Evolutionary conservation across 345 rosid genomes (phyloP).

Genomic region (Sonneratia caseolaris): DNA sequence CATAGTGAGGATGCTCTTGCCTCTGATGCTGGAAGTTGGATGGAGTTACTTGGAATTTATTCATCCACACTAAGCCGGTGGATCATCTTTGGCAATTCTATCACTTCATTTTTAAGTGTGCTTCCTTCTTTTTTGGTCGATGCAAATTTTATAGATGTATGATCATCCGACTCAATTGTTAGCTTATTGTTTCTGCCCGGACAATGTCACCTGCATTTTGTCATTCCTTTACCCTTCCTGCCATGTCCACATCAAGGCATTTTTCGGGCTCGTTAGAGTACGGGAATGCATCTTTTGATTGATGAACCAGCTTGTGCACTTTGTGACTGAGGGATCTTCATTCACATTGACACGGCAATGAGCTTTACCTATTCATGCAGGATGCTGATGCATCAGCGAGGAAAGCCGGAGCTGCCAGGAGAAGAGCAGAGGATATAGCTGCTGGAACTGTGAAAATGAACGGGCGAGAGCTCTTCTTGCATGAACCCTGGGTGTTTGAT

Average conservation of each 20-base stretch:
- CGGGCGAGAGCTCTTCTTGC: constrained; percentile 81
- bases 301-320: neutral
- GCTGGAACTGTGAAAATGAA: constrained; percentile 68
- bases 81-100: too few relatives aligned
- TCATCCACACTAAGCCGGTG: too few relatives aligned
- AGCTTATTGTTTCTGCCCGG: too few relatives aligned
- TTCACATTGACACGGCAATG: neutral
- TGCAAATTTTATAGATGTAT: neutral
- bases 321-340: neutral
- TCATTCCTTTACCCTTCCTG: neutral
- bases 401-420: constrained; percentile 72
- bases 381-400: constrained; percentile 52
- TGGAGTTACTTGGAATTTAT: too few relatives aligned
- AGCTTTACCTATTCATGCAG: constrained; percentile 19
- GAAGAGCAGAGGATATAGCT: constrained; percentile 70
- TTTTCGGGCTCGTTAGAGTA: neutral
- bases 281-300: neutral
- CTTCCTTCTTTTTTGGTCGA: neutral
- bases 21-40: too few relatives aligned
- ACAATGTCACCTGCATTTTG: neutral
- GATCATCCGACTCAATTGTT: neutral
- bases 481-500: constrained; percentile 78
- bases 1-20: too few relatives aligned
- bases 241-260: neutral
- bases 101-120: too few relatives aligned